A percentile compares a stretch with the other conserved stretches of the same genome.
These are phyloP conservation scores for Crotalaria pallida DNA, from an alignment of 306 rosid genomes.

Conservation along the genomic window DNA sequence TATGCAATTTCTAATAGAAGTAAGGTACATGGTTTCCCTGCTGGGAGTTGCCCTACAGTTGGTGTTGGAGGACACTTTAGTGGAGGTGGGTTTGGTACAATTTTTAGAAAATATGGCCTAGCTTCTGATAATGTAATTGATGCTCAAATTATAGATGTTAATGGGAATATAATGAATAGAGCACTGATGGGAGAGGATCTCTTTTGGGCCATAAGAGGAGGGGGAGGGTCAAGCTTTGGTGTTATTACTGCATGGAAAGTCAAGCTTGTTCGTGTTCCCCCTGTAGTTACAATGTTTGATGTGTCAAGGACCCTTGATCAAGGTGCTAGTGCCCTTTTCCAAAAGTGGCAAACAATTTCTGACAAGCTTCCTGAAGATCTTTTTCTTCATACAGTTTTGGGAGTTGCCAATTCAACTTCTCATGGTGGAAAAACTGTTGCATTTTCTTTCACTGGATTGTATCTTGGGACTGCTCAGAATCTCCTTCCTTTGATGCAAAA, in stretches of 20 bases:
- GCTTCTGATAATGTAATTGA: constrained; percentile 20
- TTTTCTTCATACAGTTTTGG: neutral
- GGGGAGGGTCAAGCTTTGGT: constrained; percentile 19
- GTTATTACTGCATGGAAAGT: constrained; percentile 10
- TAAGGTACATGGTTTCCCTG: constrained; percentile 11
- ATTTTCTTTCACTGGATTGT: constrained; percentile 22
- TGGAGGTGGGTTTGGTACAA: constrained; percentile 10
- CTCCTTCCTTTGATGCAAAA: constrained; percentile 9
- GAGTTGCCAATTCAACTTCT: neutral
- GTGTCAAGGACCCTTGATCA: neutral
- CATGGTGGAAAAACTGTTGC: neutral
- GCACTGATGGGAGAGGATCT: constrained; percentile 19
- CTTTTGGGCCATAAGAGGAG: constrained; percentile 21
- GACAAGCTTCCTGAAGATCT: neutral
- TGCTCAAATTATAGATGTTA: neutral
- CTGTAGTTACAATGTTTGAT: neutral
- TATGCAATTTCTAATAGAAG: neutral
- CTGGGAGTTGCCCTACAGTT: neutral
- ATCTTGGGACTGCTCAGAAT: constrained; percentile 22
- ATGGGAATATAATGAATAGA: neutral
- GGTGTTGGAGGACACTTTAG: constrained; percentile 21
- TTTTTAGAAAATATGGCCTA: constrained; percentile 13
- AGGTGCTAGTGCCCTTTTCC: neutral
- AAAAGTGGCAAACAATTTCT: constrained; percentile 1
- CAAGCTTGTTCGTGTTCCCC: neutral